phyloP scores from a whole-genome alignment of 768 basidiomycete species.

The Nidularia sp. region DNA sequence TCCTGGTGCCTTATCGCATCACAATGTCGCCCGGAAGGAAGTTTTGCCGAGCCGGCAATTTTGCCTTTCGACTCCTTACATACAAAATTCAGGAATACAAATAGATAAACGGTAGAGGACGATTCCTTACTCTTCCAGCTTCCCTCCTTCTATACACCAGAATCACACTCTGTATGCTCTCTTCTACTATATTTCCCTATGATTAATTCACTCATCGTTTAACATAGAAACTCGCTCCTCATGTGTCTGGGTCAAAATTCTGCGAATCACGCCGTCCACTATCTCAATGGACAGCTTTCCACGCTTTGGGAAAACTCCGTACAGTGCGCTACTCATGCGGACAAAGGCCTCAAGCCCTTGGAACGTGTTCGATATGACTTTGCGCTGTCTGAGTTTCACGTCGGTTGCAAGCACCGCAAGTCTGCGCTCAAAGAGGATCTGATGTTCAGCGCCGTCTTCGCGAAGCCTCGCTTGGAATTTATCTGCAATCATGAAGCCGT shows the following conservation, averaged over 20 bases:
- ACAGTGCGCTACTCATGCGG: slow-evolving; percentile 6
- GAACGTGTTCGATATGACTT: slow-evolving; percentile 6
- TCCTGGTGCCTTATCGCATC: too few species aligned
- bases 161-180: too few species aligned
- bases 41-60: too few species aligned
- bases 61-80: too few species aligned
- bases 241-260: slow-evolving; percentile 4
- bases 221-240: too few species aligned
- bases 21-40: too few species aligned
- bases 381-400: slow-evolving; percentile 6
- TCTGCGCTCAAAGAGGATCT: slow-evolving; percentile 6
- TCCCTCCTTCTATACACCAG: too few species aligned
- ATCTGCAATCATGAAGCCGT: slow-evolving; percentile 18
- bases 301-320: slow-evolving; percentile 8
- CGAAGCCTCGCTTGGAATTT: slow-evolving; percentile 12
- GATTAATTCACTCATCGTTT: too few species aligned
- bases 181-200: too few species aligned
- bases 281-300: slow-evolving; percentile 8
- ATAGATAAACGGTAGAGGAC: too few species aligned
- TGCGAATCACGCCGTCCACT: slow-evolving; percentile 4
- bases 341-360: slow-evolving; percentile 4
- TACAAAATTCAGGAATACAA: too few species aligned
- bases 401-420: slow-evolving; percentile 7
- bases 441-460: slow-evolving; percentile 11
- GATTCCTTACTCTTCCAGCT: too few species aligned